A percentile compares a stretch with the other conserved stretches of the same genome.
Conservation (phyloP, 2,329 filamentous ascomycete genomes). For the Rhexocercosporidium sp. region DNA sequence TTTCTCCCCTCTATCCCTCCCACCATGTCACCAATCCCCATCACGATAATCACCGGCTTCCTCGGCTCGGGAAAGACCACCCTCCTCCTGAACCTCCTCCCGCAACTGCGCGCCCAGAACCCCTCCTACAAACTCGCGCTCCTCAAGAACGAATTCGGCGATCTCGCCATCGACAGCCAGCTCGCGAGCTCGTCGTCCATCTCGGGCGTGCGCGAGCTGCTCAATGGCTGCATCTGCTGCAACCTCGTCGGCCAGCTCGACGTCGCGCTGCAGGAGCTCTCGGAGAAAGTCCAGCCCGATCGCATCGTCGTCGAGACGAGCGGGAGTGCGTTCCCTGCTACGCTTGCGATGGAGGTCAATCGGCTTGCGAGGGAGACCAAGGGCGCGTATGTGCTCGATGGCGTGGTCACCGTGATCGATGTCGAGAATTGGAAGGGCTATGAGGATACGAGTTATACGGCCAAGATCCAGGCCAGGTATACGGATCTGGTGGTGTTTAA, state of each 20-base stretch:
- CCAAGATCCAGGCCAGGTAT: conserved; percentile 73
- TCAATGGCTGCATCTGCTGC: conserved; percentile 98
- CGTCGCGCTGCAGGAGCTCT: conserved; percentile 78
- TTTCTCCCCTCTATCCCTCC: background rate
- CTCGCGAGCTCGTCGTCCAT: conserved; percentile 84
- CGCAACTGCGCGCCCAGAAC: conserved; percentile 79
- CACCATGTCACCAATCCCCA: conserved; percentile 73
- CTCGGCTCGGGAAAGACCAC: conserved; percentile 96
- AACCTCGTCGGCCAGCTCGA: conserved; percentile 93
- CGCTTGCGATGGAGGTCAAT: conserved; percentile 74
- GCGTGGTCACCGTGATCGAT: conserved; percentile 74
- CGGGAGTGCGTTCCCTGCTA: conserved; percentile 67
- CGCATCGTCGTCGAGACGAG: conserved; percentile 94
- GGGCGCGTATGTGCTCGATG: conserved; percentile 67
- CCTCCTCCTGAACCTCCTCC: conserved; percentile 89
- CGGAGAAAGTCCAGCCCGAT: conserved; percentile 64
- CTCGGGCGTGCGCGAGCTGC: conserved; percentile 86
- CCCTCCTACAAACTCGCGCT: conserved; percentile 85
- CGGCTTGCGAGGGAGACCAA: conserved; percentile 59
- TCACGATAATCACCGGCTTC: conserved; percentile 96
- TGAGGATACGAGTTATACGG: conserved; percentile 72
- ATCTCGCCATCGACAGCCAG: conserved; percentile 91
- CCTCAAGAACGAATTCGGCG: conserved; percentile 97
- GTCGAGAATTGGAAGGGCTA: conserved; percentile 80
- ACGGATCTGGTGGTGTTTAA: conserved; percentile 77